A percentile compares a stretch with the other conserved stretches of the same genome.
Evolutionary conservation across 495 filamentous ascomycete species (phyloP).

Genomic region (Halenospora varia): DNA sequence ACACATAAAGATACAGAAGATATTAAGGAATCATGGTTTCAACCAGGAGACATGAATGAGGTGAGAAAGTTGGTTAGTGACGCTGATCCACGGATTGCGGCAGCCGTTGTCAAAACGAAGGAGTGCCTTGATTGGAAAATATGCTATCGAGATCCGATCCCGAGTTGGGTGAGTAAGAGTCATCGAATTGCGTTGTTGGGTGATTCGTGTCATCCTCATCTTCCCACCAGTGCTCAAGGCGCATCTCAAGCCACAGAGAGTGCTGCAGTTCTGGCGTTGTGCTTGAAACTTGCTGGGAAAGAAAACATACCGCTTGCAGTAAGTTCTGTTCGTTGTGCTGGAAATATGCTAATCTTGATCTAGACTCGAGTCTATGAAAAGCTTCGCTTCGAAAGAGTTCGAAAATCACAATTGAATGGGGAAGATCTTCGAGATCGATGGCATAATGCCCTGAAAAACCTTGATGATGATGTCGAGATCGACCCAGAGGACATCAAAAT

Average conservation of each 20-base stretch:
- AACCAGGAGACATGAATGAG: slow-evolving; percentile 44
- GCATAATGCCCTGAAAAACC: slow-evolving; percentile 45
- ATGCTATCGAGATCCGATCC: slow-evolving; percentile 44
- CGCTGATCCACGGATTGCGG: slow-evolving; percentile 40
- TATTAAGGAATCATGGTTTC: slow-evolving; percentile 46
- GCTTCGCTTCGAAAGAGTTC: slow-evolving; percentile 41
- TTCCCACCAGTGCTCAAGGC: slow-evolving; percentile 45
- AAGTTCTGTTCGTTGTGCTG: slow-evolving; percentile 6
- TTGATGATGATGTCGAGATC: slow-evolving; percentile 43
- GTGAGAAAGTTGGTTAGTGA: slow-evolving; percentile 32
- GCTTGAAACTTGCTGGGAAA: slow-evolving; percentile 38
- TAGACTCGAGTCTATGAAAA: slow-evolving; percentile 49
- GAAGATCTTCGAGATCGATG: slow-evolving; percentile 50
- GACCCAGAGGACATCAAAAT: slow-evolving; percentile 51
- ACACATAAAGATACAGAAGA: slow-evolving; percentile 42
- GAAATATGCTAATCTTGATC: background rate
- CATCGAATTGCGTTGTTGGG: slow-evolving; percentile 43
- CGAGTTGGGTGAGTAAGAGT: slow-evolving; percentile 42
- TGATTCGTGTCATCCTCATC: slow-evolving; percentile 44
- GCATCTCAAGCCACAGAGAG: slow-evolving; percentile 48
- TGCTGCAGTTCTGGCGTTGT: slow-evolving; percentile 40
- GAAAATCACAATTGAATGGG: slow-evolving; percentile 45
- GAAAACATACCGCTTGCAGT: slow-evolving; percentile 41
- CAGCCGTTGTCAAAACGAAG: slow-evolving; percentile 43
- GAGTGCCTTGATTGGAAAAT: slow-evolving; percentile 49